phyloP scores from a whole-genome alignment of 1,139 yeast genomes.

The Hanseniaspora uvarum region DNA sequence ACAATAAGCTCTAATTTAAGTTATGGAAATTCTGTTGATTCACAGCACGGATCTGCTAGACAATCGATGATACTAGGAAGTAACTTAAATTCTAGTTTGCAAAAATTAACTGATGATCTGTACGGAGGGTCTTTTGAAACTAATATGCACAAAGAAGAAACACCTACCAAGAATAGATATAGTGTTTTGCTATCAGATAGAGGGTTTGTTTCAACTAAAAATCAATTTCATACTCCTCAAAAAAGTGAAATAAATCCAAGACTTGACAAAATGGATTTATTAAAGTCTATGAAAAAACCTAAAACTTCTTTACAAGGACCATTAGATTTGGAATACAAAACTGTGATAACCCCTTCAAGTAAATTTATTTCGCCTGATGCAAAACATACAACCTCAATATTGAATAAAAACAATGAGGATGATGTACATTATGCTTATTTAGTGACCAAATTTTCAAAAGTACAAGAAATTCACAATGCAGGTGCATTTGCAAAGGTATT shows the following conservation, averaged over 20 bases:
- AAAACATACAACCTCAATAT: conserved; percentile 15
- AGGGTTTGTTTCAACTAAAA: background rate
- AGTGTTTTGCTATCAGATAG: background rate
- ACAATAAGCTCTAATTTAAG: conserved; percentile 14
- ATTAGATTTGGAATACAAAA: background rate
- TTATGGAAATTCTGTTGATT: conserved; percentile 5
- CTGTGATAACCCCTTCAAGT: background rate
- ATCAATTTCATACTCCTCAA: conserved; percentile 10
- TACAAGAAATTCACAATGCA: conserved; percentile 52
- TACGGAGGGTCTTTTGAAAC: conserved; percentile 26
- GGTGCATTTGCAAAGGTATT: conserved; percentile 89
- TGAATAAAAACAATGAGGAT: conserved; percentile 35
- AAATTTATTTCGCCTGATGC: conserved; percentile 18
- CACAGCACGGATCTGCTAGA: conserved; percentile 20
- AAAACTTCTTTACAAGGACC: background rate
- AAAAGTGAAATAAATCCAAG: background rate
- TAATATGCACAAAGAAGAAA: conserved; percentile 1
- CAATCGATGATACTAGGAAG: conserved; percentile 23
- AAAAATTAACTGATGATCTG: conserved; percentile 31
- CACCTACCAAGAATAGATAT: conserved; percentile 6
- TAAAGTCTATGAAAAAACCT: background rate
- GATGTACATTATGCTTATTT: conserved; percentile 38
- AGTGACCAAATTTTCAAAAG: conserved; percentile 58
- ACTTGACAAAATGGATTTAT: background rate
- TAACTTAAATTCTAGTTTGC: conserved; percentile 21